phyloP scores from a whole-genome alignment of 148 eudicot genomes.

The Arbutus unedo region DNA sequence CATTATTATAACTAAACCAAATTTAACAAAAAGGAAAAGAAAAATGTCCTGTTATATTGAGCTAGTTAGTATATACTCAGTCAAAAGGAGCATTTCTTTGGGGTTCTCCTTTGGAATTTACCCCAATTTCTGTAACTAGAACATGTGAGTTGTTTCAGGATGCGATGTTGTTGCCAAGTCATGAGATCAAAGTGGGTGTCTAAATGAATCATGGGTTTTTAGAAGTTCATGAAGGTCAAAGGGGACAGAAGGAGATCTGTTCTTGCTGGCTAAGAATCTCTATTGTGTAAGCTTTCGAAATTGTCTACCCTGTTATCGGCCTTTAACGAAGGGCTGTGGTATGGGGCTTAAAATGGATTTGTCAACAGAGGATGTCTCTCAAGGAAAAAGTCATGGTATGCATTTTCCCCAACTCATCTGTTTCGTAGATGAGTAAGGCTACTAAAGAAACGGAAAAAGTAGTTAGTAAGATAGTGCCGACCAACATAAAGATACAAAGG shows the following conservation, averaged over 20 bases:
- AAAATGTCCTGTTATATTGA: too few relatives aligned
- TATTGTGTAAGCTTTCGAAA: not conserved
- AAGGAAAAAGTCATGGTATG: not conserved
- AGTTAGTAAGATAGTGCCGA: not conserved
- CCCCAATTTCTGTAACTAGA: not conserved
- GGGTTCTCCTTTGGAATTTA: not conserved
- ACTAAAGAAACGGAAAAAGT: not conserved
- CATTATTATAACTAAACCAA: too few relatives aligned
- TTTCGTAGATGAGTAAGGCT: not conserved
- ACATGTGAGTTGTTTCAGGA: not conserved
- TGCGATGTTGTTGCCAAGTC: not conserved
- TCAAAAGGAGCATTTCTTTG: not conserved
- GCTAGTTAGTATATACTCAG: too few relatives aligned
- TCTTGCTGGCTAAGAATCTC: not conserved
- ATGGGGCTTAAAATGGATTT: conserved; percentile 1
- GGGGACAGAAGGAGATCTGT: not conserved
- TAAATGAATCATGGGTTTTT: not conserved
- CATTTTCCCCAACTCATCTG: not conserved
- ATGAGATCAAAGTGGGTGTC: not conserved
- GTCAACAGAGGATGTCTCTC: not conserved
- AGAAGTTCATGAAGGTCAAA: not conserved
- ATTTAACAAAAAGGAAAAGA: too few relatives aligned
- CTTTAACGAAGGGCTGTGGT: not conserved
- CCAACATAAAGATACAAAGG: not conserved
- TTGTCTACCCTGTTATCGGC: not conserved